Evolutionary conservation across 495 filamentous ascomycete species (phyloP), one percentile per base, ranked within the genome.

Genomic region (Neohortaea acidophila): DNA sequence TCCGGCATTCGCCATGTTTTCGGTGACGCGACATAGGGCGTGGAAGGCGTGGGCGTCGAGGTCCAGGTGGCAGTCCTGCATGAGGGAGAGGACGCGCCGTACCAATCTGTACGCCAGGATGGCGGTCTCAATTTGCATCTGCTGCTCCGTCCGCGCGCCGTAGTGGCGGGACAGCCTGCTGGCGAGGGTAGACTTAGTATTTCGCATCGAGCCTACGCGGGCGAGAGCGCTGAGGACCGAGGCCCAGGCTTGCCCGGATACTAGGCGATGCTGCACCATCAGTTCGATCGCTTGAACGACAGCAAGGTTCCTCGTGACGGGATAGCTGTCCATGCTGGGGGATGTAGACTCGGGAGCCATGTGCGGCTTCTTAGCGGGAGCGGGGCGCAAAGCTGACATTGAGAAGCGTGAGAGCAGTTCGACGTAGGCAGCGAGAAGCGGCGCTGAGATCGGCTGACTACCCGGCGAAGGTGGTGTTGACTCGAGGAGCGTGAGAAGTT

Each of bases 381-480:
- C n/a, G n/a, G n/a, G n/a, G n/a, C n/a, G n/a, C n/a, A n/a, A n/a
- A n/a, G n/a, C n/a, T n/a, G n/a, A n/a, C 36, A 33, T 54, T 51
- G 21, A 47, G 49, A 37, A 63, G 21, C 41, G 58, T 43, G 40
- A 61, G 14, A 73, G 47, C 29, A 74, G 63, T 2, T 45, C 36
- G 23, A 75, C 61, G 33, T 69, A 69, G 10, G 70, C 58, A 3
- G 57, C 53, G 32, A 73, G 64, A 2, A 74, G 39, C 5, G 31
- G 52, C 43, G 11, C 57, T 55, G 6, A 65, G 56, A 13, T 17
- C 10, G n/a, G 68, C 29, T 4, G 21, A n/a, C n/a, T n/a, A n/a
- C n/a, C n/a, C n/a, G n/a, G n/a, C n/a, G n/a, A n/a, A n/a, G n/a
- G n/a, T n/a, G n/a, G n/a, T n/a, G n/a, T n/a, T n/a, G n/a, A n/a